These are phyloP conservation scores for Xanthoconium separans DNA, from an alignment of 1,284 basidiomycete species.

Conservation along the genomic window DNA sequence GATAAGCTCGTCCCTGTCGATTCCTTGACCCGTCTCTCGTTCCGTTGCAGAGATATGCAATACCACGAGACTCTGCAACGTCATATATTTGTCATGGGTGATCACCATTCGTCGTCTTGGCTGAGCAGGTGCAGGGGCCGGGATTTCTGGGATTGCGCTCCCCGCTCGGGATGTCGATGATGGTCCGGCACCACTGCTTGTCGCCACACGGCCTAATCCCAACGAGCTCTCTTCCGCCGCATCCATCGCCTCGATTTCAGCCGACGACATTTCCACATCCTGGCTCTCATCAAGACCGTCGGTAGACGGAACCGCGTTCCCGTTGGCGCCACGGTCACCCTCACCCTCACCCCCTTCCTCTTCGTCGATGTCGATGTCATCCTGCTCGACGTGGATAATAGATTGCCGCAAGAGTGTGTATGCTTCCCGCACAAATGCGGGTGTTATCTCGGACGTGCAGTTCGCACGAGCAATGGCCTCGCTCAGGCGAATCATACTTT, in stretches of 20 bases:
- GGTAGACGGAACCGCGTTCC: constrained; percentile 26
- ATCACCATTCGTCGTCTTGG: constrained; percentile 85
- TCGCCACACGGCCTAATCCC: constrained; percentile 36
- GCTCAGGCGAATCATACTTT: constrained; percentile 95
- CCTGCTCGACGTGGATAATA: constrained; percentile 99
- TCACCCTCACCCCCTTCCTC: constrained; percentile 80
- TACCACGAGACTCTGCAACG: constrained; percentile 87
- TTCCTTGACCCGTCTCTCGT: constrained; percentile 70
- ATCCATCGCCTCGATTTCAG: constrained; percentile 57
- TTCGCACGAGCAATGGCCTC: constrained; percentile 98
- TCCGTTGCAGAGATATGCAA: constrained; percentile 82
- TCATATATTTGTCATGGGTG: constrained; percentile 93
- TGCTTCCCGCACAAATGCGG: constrained; percentile 93
- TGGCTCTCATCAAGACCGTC: constrained; percentile 47
- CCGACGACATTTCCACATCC: constrained; percentile 65
- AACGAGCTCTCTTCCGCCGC: constrained; percentile 57
- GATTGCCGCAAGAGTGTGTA: constrained; percentile 93
- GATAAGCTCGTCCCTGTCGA: constrained; percentile 88
- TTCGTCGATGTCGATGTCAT: constrained; percentile 97
- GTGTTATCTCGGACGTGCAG: constrained; percentile 91
- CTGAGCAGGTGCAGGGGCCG: constrained; percentile 34
- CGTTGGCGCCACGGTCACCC: constrained; percentile 34
- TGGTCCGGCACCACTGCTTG: constrained; percentile 33
- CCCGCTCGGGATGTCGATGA: constrained; percentile 42
- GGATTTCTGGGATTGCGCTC: constrained; percentile 35